Evolutionary conservation across 495 filamentous ascomycete genomes (phyloP), one percentile per base, ranked within the genome.

Genomic region (Lichina pygmaea): DNA sequence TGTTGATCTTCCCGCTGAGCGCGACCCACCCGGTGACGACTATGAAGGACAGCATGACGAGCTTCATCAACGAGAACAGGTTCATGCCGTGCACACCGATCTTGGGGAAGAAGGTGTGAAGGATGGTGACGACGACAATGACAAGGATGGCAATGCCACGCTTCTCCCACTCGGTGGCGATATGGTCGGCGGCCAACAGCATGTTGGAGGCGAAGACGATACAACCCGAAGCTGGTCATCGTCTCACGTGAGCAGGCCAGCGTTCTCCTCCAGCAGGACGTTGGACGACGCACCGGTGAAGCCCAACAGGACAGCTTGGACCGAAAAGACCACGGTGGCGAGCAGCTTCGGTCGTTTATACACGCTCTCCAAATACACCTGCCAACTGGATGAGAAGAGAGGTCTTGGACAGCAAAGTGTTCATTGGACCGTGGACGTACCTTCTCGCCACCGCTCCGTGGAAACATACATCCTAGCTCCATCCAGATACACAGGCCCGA

Each of bases 141-240:
- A 24, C 24, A 24, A 24, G 24, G 4, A 24, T 24, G 12, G 38
- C 38, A n/a, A n/a, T 40, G 38, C 38, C 38, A 40, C 38, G n/a
- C n/a, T 12, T 24, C 42, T 44, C 42, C 42, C n/a, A 13, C 12
- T 50, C 42, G 12, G n/a, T 31, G 42, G 42, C n/a, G 12, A 13
- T 30, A 12, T 12, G 43, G 8, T 46, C 49, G 7, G 48, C 49
- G n/a, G 54, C 53, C 7, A 50, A 34, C 10, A 55, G 16, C 30
- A 53, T 52, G 41, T 50, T 62, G 44, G 44, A 65, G 57, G 46
- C 65, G 43, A 66, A 69, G 0, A 62, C 46, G 8, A 60, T 62
- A 44, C 65, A 67, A 2, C 12, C 38, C 38, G 38, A n/a, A 40
- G 38, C 38, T 40, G 38, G 38, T 4, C 24, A 24, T 24, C 4